These are phyloP conservation scores for Fusarium brachygibbosum DNA, from an alignment of 2,329 filamentous ascomycete species.

Conservation along the genomic window DNA sequence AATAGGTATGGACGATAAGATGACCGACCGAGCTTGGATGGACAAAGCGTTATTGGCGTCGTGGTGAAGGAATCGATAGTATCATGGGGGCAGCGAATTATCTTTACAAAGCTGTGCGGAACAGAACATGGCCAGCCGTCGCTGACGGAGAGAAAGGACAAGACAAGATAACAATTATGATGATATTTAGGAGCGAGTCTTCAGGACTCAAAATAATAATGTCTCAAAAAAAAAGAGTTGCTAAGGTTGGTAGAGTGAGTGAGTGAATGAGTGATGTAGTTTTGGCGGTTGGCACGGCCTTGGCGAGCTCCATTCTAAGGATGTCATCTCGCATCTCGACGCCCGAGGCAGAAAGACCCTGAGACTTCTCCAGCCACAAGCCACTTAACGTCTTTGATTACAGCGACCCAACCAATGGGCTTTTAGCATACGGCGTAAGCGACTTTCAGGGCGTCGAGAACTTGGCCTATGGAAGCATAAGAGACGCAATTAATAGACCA, in stretches of 20 bases:
- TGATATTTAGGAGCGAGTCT: constrained; percentile 1
- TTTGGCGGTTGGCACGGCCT: constrained; percentile 42
- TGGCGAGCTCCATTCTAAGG: constrained; percentile 33
- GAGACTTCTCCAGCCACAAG: constrained; percentile 11
- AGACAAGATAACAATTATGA: neutral
- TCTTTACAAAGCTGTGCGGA: constrained; percentile 36
- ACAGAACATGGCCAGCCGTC: constrained; percentile 46
- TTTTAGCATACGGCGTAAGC: neutral
- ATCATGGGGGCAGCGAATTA: constrained; percentile 46
- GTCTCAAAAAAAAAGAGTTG: constrained; percentile 32
- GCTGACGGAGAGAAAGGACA: constrained; percentile 20
- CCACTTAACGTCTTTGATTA: constrained; percentile 8
- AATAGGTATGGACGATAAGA: constrained; percentile 21
- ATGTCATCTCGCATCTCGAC: constrained; percentile 49
- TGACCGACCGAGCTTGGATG: constrained; percentile 30
- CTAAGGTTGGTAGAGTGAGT: constrained; percentile 6
- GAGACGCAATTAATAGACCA: no score
- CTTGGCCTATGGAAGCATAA: no score
- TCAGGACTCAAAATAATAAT: constrained; percentile 18
- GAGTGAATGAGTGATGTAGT: constrained; percentile 34
- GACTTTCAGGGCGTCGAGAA: no score
- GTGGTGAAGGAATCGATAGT: constrained; percentile 34
- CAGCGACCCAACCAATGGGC: neutral
- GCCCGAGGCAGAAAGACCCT: constrained; percentile 19
- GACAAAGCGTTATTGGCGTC: constrained; percentile 32